A percentile compares a stretch with the other conserved stretches of the same genome.
Conservation (phyloP, 139 green algal genomes). For the Cymbomonas tetramitiformis region DNA sequence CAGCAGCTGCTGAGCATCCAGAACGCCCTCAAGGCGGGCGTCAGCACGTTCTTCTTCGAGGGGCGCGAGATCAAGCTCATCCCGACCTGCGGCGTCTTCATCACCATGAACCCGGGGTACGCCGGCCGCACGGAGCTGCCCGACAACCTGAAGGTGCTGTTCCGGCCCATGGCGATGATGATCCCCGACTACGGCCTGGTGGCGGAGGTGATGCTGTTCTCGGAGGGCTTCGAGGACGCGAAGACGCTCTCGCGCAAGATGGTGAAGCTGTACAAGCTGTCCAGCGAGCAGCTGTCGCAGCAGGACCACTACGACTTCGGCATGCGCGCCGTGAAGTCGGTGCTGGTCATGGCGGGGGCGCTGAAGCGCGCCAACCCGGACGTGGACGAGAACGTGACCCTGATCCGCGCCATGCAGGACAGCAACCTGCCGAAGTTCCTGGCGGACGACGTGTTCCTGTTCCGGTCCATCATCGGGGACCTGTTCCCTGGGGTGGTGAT, state of each 20-base stretch:
- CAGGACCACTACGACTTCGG: constrained; percentile 71
- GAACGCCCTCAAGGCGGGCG: constrained; percentile 35
- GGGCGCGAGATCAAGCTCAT: constrained; percentile 57
- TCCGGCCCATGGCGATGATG: constrained; percentile 73
- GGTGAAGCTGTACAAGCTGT: constrained; percentile 81
- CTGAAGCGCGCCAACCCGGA: constrained; percentile 57
- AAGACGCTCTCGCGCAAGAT: constrained; percentile 65
- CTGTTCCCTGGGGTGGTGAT: constrained; percentile 61
- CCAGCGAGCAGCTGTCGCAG: constrained; percentile 70
- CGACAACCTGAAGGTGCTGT: constrained; percentile 71
- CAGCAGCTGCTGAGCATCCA: constrained; percentile 71
- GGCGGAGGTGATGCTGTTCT: constrained; percentile 69
- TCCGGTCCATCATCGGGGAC: constrained; percentile 66
- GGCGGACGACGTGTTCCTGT: constrained; percentile 54
- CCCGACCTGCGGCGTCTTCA: constrained; percentile 64
- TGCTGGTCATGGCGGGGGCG: constrained; percentile 66
- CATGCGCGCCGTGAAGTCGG: constrained; percentile 70
- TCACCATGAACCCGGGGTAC: constrained; percentile 85
- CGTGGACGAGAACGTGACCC: constrained; percentile 47
- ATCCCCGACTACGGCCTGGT: constrained; percentile 69
- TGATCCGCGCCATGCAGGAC: constrained; percentile 66
- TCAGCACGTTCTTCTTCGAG: constrained; percentile 67
- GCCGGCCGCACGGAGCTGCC: constrained; percentile 63
- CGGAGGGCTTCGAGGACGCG: constrained; percentile 60
- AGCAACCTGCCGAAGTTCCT: constrained; percentile 80